Conservation (phyloP, 2,329 filamentous ascomycete genomes). For the Fusarium abutilonis region DNA sequence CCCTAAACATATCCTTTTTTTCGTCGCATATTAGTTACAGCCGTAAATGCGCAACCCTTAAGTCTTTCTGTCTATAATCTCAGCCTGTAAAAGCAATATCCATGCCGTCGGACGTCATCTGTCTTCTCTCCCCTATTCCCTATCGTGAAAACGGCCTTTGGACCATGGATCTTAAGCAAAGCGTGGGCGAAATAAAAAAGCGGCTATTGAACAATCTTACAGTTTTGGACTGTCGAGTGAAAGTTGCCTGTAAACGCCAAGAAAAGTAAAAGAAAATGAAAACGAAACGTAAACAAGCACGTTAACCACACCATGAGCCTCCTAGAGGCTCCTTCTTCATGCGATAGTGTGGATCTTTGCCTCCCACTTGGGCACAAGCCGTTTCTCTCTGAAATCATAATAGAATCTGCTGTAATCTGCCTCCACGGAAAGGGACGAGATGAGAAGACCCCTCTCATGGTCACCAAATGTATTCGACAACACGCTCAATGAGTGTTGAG, state of each 20-base stretch:
- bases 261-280: conserved; percentile 27
- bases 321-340: conserved; percentile 19
- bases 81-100: conserved; percentile 48
- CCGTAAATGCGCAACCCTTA: conserved; percentile 46
- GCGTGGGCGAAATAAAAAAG: conserved; percentile 33
- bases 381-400: conserved; percentile 11
- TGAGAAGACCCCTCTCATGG: conserved; percentile 14
- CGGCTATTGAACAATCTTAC: conserved; percentile 37
- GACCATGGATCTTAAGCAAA: conserved; percentile 42
- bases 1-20: conserved; percentile 49
- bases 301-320: conserved; percentile 22
- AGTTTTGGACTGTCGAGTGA: conserved; percentile 22
- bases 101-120: conserved; percentile 44
- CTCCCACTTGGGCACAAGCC: conserved; percentile 15
- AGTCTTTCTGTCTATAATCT: conserved; percentile 52
- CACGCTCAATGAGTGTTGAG: conserved; percentile 67
- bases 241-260: conserved; percentile 37
- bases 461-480: conserved; percentile 16
- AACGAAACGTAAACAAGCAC: conserved; percentile 17
- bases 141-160: conserved; percentile 41
- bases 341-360: conserved; percentile 17
- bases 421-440: conserved; percentile 11
- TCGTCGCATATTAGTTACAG: conserved; percentile 52
- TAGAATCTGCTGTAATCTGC: conserved; percentile 4
- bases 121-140: conserved; percentile 37